Evolutionary conservation across 768 basidiomycete species (phyloP), one percentile per base, ranked within the genome.

Genomic region (Arthromyces matolae): DNA sequence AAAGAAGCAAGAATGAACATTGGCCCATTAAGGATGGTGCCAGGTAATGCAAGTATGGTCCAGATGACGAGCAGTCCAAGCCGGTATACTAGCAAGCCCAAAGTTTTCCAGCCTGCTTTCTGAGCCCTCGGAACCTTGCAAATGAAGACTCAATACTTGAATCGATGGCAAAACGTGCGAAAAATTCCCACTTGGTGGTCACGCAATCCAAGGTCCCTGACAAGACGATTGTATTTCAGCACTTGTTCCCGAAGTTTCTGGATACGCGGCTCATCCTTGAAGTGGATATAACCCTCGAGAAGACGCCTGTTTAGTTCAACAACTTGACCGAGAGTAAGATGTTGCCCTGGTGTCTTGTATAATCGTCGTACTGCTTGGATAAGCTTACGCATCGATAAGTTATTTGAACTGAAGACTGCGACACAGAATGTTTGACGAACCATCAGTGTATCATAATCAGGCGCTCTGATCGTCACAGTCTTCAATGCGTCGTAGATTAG

Each of bases 381-480:
- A 47, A 97, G 79, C 93, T 96, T 44, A 8, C 42, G 42, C 5
- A 40, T 47, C 31, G 35, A 27, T n/a, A 8, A 41, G 42, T 42
- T n/a, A 51, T 42, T 45, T 34, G 48, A 49, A 31, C 18, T 37
- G 22, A 28, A 36, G 12, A 31, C n/a, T 38, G 39, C 29, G 27
- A 52, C 6, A 19, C 10, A 35, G 22, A 37, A 45, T 31, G 14
- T 47, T 39, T 16, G 29, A 63, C 80, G 47, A 56, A 90, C 96
- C 93, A 98, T 96, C 41, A 99, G 76, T 2, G 95, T 98, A 56
- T 99, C 96, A 64, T 91, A 98, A 64, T 99, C 96, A 2, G 95
- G 93, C 14, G 93, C 92, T 48, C 94, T 77, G 45, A 98, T 80
- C 0, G 96, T 99, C 32, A 99, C 96, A 0, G 93, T 94, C 71